Conservation (phyloP, 1,284 basidiomycete genomes). For the Cutaneotrichosporon mucoides region DNA sequence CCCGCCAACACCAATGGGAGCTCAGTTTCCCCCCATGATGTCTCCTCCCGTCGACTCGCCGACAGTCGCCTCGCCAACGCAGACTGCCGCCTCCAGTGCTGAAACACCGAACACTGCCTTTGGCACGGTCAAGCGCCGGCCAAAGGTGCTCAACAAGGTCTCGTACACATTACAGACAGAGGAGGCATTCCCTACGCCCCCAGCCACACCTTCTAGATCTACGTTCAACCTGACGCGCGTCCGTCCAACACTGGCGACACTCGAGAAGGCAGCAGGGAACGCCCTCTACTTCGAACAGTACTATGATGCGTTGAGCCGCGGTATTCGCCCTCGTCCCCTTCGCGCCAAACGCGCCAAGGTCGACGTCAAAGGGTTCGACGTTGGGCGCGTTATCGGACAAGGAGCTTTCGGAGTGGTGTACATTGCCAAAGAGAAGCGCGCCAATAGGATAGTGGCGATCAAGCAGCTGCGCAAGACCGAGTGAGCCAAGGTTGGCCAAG, state of each 20-base stretch:
- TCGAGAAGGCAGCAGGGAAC: slow-evolving; percentile 87
- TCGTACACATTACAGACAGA: slow-evolving; percentile 5
- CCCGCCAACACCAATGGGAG: neutral
- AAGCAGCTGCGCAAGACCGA: slow-evolving; percentile 95
- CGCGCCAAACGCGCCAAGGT: slow-evolving; percentile 56
- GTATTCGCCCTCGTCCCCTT: slow-evolving; percentile 5
- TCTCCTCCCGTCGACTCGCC: neutral
- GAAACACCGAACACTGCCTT: neutral
- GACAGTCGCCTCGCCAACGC: neutral
- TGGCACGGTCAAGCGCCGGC: slow-evolving; percentile 8
- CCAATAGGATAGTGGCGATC: slow-evolving; percentile 86
- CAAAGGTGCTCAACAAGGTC: slow-evolving; percentile 15
- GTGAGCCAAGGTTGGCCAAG: slow-evolving; percentile 21
- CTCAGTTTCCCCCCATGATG: neutral
- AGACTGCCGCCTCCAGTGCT: neutral
- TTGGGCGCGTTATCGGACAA: slow-evolving; percentile 92
- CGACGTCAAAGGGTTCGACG: slow-evolving; percentile 76
- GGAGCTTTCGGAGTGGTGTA: slow-evolving; percentile 96
- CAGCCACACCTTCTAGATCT: neutral
- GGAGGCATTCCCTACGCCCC: neutral
- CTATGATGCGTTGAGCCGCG: slow-evolving; percentile 74
- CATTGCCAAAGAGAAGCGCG: slow-evolving; percentile 75
- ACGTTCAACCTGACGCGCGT: neutral
- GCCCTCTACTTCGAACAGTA: slow-evolving; percentile 96
- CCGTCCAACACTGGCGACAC: slow-evolving; percentile 76